Percentiles rank a stretch among this genome's conserved stretches.
Evolutionary conservation across 2,329 filamentous ascomycete genomes (phyloP).

Genomic region (Xylaria sp.): DNA sequence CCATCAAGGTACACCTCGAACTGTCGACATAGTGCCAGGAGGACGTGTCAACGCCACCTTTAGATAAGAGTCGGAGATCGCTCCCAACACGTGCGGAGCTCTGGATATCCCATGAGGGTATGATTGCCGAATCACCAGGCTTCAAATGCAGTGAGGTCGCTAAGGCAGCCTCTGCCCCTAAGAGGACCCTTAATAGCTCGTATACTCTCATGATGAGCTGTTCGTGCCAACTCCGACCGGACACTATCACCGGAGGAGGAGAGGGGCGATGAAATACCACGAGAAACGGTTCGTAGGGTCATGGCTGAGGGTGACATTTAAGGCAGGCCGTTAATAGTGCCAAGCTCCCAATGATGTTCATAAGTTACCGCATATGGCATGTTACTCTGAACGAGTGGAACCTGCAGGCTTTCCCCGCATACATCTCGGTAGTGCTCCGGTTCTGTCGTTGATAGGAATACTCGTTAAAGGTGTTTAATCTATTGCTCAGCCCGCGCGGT

Average conservation of each 20-base stretch:
- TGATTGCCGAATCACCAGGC: conserved; percentile 43
- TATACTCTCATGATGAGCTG: conserved; percentile 40
- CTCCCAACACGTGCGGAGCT: conserved; percentile 54
- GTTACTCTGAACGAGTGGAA: conserved; percentile 33
- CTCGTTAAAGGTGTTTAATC: conserved; percentile 16
- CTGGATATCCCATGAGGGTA: conserved; percentile 62
- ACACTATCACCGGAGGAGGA: conserved; percentile 4
- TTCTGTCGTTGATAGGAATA: conserved; percentile 10
- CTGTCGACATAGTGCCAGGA: conserved; percentile 62
- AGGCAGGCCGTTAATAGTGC: conserved; percentile 18
- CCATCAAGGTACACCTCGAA: conserved; percentile 66
- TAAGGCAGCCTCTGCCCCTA: conserved; percentile 30
- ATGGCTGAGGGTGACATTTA: conserved; percentile 22
- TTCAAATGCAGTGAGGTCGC: conserved; percentile 38
- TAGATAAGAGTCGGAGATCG: conserved; percentile 55
- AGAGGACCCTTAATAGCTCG: conserved; percentile 34
- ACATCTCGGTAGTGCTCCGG: conserved; percentile 1
- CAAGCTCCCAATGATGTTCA: conserved; percentile 8
- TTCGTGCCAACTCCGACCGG: conserved; percentile 13
- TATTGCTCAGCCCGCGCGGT: conserved; percentile 8
- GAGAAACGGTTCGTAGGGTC: not conserved
- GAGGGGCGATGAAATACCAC: not conserved
- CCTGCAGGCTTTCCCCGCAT: conserved; percentile 27
- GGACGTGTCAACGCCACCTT: conserved; percentile 57
- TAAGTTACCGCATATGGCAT: conserved; percentile 26